phyloP scores from a whole-genome alignment of 495 filamentous ascomycete genomes.

The Neurospora sp. region DNA sequence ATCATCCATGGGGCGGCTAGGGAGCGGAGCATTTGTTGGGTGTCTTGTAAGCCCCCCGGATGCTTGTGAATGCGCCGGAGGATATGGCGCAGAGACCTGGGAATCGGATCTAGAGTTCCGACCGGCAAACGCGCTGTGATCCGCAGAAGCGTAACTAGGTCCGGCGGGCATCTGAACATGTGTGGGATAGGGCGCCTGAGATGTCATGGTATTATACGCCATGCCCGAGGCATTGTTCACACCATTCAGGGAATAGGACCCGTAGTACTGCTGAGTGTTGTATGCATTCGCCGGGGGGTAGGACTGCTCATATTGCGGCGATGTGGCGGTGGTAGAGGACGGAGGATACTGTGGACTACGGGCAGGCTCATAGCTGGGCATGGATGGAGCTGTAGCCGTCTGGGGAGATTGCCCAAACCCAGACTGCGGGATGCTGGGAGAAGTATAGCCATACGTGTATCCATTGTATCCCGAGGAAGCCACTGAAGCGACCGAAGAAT shows the following conservation, averaged over 20 bases:
- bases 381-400: slow-evolving; percentile 21
- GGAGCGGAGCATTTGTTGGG: slow-evolving; percentile 45
- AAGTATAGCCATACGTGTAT: slow-evolving; percentile 30
- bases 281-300: slow-evolving; percentile 14
- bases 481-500: slow-evolving; percentile 25
- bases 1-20: slow-evolving; percentile 40
- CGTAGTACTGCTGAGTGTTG: slow-evolving; percentile 15
- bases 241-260: slow-evolving; percentile 24
- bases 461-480: slow-evolving; percentile 24
- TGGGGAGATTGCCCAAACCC: slow-evolving; percentile 18
- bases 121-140: slow-evolving; percentile 30
- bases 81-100: slow-evolving; percentile 32
- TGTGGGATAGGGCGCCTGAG: slow-evolving; percentile 36
- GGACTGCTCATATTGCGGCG: slow-evolving; percentile 19
- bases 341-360: slow-evolving; percentile 26
- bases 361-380: slow-evolving; percentile 25
- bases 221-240: slow-evolving; percentile 10
- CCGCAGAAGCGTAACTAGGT: slow-evolving; percentile 32
- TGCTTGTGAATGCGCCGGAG: slow-evolving; percentile 21
- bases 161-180: slow-evolving; percentile 38
- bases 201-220: slow-evolving; percentile 24
- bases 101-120: slow-evolving; percentile 35
- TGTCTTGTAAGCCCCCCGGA: slow-evolving; percentile 35
- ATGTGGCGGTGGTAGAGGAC: slow-evolving; percentile 7
- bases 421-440: slow-evolving; percentile 25